phyloP scores from a whole-genome alignment of 331 rosid genomes.

The Cucumis variabilis region DNA sequence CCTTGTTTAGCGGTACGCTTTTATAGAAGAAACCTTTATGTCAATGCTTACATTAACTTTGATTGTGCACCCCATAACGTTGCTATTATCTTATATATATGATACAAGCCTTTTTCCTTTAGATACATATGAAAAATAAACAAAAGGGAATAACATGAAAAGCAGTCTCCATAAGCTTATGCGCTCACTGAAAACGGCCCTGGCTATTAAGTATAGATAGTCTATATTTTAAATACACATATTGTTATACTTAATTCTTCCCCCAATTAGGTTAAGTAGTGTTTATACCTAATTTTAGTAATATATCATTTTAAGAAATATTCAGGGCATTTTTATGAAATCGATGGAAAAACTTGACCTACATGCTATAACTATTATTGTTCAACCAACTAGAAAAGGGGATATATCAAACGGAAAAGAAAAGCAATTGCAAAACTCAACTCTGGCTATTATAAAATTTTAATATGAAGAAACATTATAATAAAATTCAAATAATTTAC shows the following conservation, averaged over 20 bases:
- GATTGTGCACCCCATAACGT: background rate
- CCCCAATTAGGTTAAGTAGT: background rate
- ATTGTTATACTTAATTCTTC: background rate
- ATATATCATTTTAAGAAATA: background rate
- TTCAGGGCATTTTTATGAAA: background rate
- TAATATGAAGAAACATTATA: background rate
- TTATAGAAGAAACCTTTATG: background rate
- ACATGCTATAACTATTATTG: background rate
- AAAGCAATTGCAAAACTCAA: background rate
- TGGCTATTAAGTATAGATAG: background rate
- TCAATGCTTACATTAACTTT: background rate
- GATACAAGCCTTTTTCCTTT: background rate
- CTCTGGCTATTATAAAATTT: background rate
- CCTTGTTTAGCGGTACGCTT: background rate
- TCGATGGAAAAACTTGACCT: background rate
- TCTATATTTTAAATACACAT: background rate
- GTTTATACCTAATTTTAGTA: background rate
- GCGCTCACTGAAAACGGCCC: background rate
- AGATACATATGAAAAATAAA: conserved; percentile 9
- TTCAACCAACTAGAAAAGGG: conserved; percentile 1
- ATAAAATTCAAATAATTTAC: background rate
- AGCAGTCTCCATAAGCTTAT: background rate
- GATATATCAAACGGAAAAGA: background rate
- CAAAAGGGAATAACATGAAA: background rate
- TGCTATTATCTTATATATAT: background rate